These are phyloP conservation scores for Candida chauliodis DNA, from an alignment of 805 yeast species.

Conservation along the genomic window DNA sequence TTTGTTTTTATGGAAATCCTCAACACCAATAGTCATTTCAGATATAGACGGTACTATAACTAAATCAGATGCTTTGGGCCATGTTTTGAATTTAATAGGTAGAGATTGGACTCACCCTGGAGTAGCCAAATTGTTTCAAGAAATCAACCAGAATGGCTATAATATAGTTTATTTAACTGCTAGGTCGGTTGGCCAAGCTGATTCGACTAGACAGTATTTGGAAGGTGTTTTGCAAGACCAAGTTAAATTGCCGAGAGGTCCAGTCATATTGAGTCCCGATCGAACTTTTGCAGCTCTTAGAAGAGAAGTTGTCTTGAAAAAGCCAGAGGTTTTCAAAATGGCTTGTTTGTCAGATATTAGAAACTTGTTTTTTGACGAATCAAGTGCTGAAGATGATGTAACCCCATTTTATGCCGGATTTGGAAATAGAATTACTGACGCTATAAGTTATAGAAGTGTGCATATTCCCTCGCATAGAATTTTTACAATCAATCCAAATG, in stretches of 20 bases:
- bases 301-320: conserved; percentile 88
- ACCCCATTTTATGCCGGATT: conserved; percentile 97
- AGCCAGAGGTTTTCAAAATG: conserved; percentile 98
- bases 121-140: conserved; percentile 88
- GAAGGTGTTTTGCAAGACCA: conserved; percentile 74
- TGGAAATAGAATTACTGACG: conserved; percentile 95
- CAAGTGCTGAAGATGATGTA: conserved; percentile 20
- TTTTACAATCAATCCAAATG: conserved; percentile 93
- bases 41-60: conserved; percentile 99
- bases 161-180: conserved; percentile 93
- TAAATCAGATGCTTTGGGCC: conserved; percentile 96
- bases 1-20: conserved; percentile 77
- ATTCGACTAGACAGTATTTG: conserved; percentile 80
- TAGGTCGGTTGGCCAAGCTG: conserved; percentile 93
- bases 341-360: conserved; percentile 89
- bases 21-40: conserved; percentile 88
- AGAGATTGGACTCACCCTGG: conserved; percentile 98
- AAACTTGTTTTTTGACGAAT: conserved; percentile 47
- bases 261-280: conserved; percentile 93
- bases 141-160: conserved; percentile 83
- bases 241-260: conserved; percentile 74
- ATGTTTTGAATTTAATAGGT: conserved; percentile 88
- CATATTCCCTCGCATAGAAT: conserved; percentile 92
- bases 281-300: conserved; percentile 92
- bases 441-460: conserved; percentile 88